Base-by-base conservation (phyloP, 106 monocot species). In the Acorus gramineus region DNA sequence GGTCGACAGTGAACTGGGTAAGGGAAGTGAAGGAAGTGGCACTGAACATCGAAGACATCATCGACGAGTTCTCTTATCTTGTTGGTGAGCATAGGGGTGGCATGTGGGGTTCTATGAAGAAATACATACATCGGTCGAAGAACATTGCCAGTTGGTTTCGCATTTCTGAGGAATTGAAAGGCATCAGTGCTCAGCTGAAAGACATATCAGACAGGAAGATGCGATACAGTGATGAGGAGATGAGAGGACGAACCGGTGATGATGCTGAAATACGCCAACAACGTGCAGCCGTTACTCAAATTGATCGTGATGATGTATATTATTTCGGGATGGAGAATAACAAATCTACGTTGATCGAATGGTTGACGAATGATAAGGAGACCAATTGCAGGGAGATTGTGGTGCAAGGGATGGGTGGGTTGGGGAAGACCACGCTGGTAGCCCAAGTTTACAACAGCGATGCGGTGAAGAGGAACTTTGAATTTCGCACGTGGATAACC, bases 11-110 rank as follows among this genome's bases (percentile, higher is more conserved):
- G 69, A 73, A 64, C 9, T 74, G 74, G 79, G 65, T 79, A 4
- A 65, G 52, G 9, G 69, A 69, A 10, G 9, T 79, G 13, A 65
- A 53, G 7, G 65, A 66, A 47, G 53, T 73, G 2, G 73, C 63
- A n/a, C 52, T 67, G 56, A 14, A 53, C 6, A 59, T 59, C 7
- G 78, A 79, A 58, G 78, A 79, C 61, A 50, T 79, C 55, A 50
- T 79, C 56, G 73, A 79, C 54, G 46, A 54, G 11, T 61, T 72
- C 55, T 4, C 58, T 59, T 52, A 59, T 57, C 64, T 4, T 6
- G n/a, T 11, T 28, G 28, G 28, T 28, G 28, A 48, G 12, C 50
- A 64, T 53, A 46, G 63, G 47, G 47, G 47, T 11, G 55, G 64
- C 12, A 3, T 48, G 4, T 9, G 46, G 9, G 63, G 52, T 11